Evolutionary conservation across 108 stramenopile genomes (phyloP), one percentile per base, ranked within the genome.

Genomic region (Cyclostephanos tholiformis): DNA sequence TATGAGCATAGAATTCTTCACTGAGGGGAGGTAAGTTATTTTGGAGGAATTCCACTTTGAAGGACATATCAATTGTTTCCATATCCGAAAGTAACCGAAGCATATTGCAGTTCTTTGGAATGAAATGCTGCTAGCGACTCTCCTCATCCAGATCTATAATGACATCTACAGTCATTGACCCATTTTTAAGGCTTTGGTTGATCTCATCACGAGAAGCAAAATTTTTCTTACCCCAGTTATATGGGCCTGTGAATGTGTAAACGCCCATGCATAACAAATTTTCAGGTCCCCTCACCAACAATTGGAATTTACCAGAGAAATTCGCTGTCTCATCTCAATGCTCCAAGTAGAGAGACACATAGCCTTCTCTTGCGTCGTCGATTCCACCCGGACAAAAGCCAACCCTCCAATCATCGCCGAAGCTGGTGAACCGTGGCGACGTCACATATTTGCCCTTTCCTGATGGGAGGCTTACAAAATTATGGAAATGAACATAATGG

Each of bases 1-100:
- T 39, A 23, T 65, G 64, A 46, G 64, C 64, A 46, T 49, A 23
- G 26, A 55, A 26, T 8, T 26, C 53, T 27, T 12, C 53, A 55
- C 26, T 26, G 7, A 2, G 44, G 16, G 44, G 0, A 46, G 44
- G 16, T 17, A 16, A 16, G 13, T 55, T 14, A 4, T 16, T 46
- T 12, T 3, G 25, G 1, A 4, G 53, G 3, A 10, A 25, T 55
- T 55, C 26, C 53, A 55, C 53, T 55, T 55, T 13, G 53, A 55
- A 55, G 25, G 13, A 26, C 10, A 27, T 27, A 55, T 26, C 53
- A 25, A 23, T 4, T 26, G 13, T 55, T 25, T 55, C 53, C 12
- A 6, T 16, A 27, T 26, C 14, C 0, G 22, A 26, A 8, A 55
- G 2, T 25, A 27, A 26, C 12, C 3, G 53, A 10, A 55, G 23